Evolutionary conservation across 345 rosid genomes (phyloP), one percentile per base, ranked within the genome.

Genomic region (Populus pruinosa): DNA sequence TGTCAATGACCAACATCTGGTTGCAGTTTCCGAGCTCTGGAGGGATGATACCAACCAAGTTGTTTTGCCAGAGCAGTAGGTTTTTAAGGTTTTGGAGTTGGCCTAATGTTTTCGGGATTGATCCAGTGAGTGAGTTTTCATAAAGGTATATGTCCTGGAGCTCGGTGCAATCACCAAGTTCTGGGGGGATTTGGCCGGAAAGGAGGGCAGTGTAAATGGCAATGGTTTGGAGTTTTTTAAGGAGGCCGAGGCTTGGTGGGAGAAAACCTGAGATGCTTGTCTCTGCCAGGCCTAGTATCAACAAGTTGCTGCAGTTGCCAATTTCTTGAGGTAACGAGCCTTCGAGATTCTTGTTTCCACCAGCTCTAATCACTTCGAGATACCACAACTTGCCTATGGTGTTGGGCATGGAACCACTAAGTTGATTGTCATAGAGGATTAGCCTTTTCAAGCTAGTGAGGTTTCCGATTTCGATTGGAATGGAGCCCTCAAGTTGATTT

Each of bases 201-300:
- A 93, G 83, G 25, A 88, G 80, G 31, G 94, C 84, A 0, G 97
- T 93, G 80, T 94, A 94, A 69, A 93, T 84, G 10, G 98, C 94
- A 4, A 94, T 79, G 1, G 95, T 90, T 70, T 89, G 85, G 69
- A 94, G 91, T 69, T 86, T 90, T 86, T 83, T 90, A 43, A 94
- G 81, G 8, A 55, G 83, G 35, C 97, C 97, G 1, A 94, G 81
- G 27, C 82, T 87, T n/a, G 90, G 36, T n/a, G 98, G 97, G 7
- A 94, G 89, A 77, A 87, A 89, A 10, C 97, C 95, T 18, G 94
- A 93, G 65, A 93, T 88, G 79, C 97, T 88, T 16, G 98, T 94
- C 74, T 94, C 97, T 1, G 97, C 97, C 5, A 94, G 78, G 82
- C 98, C 98, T 61, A 94, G 75, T 83, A 83, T 75, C 14, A 81